Base-by-base conservation (phyloP, 345 rosid genomes). In the Moricandia moricandioides region DNA sequence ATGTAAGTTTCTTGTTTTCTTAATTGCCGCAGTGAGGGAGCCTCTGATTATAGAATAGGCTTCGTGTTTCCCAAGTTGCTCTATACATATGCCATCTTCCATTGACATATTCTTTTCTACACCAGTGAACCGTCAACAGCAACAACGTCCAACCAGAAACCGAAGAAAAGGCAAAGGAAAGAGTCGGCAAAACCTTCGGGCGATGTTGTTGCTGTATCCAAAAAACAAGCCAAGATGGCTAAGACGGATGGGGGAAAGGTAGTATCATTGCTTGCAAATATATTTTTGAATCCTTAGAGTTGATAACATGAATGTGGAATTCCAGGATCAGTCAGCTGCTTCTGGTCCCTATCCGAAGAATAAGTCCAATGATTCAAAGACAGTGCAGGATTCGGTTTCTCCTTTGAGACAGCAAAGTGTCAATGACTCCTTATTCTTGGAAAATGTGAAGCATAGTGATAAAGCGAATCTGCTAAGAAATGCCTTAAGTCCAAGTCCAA, bases 101-200 rank as follows among this genome's bases (percentile, higher is more conserved):
- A 33, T 58, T 59, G 62, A 43, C 1, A 7, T 35, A 1, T 81
- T 57, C 10, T 43, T 58, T 59, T 75, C 69, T 14, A 75, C 75
- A 87, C 91, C 82, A 91, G 76, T 69, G 90, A 89, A 71, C 82
- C 92, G 60, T n/a, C 86, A 57, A 75, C 78, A 60, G 54, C 76
- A 72, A 75, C 78, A 57, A 65, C 71, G 69, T 83, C 91, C 56
- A 83, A 81, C 67, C 88, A 84, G 80, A 88, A 88, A 77, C 85
- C 85, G 3, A 93, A 88, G 85, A 93, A 91, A 87, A 85, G 97
- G 86, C 79, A 85, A 82, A 87, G 92, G 80, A 93, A 84, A 81
- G 97, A 91, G 76, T 66, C 82, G 45, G 62, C 69, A 62, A 89
- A 87, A 80, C 76, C 84, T 71, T 70, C 43, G 57, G 71, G 81